A percentile compares a stretch with the other conserved stretches of the same genome.
Conservation (phyloP, 2,329 filamentous ascomycete species). For the Cercospora citrullina region DNA sequence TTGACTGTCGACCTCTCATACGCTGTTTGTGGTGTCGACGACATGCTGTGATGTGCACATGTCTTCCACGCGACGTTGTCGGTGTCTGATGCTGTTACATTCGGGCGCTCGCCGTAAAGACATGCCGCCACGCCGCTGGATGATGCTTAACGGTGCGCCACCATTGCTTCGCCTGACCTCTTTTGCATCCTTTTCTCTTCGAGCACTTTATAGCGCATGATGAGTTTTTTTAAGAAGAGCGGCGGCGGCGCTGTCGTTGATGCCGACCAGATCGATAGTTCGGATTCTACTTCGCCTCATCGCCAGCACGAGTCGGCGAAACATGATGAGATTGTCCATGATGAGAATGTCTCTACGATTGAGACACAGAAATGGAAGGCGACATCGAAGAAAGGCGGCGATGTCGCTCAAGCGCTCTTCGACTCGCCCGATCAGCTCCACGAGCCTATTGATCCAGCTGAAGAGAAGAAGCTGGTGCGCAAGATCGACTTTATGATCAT, state of each 20-base stretch:
- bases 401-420: conserved; percentile 56
- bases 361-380: conserved; percentile 31
- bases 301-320: background rate
- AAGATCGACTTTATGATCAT: conserved; percentile 62
- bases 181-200: background rate
- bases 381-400: conserved; percentile 38
- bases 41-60: background rate
- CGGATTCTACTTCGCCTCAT: conserved; percentile 14
- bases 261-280: conserved; percentile 22
- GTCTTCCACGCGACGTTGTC: background rate
- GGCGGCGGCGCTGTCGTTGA: conserved; percentile 8
- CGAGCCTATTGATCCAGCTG: conserved; percentile 50
- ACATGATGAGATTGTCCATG: conserved; percentile 14
- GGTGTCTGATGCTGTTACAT: background rate
- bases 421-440: conserved; percentile 43
- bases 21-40: background rate
- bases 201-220: conserved; percentile 1
- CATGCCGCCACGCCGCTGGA: background rate
- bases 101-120: conserved; percentile 4
- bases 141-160: conserved; percentile 5
- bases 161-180: background rate
- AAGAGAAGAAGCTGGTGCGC: conserved; percentile 51
- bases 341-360: conserved; percentile 16
- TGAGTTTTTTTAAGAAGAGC: conserved; percentile 27
- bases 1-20: background rate